phyloP scores from a whole-genome alignment of 257 asterid species.

The Nicotiana paniculata region DNA sequence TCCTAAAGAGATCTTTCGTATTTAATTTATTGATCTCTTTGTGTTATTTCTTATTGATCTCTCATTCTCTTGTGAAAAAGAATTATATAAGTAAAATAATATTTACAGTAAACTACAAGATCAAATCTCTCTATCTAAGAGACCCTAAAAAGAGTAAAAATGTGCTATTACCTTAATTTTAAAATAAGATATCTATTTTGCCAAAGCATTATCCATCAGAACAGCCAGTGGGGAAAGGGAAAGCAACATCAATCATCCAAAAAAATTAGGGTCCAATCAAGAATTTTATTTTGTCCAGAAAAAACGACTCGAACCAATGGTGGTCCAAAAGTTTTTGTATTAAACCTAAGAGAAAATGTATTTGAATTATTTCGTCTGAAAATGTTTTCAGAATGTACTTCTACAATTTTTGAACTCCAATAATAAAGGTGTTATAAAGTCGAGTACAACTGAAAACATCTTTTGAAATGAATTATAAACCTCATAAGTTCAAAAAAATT shows the following conservation, averaged over 20 bases:
- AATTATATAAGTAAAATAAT: not conserved
- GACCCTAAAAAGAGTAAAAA: not conserved
- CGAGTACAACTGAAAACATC: no score
- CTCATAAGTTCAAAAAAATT: no score
- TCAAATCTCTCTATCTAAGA: not conserved
- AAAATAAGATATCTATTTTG: not conserved
- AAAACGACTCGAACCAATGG: not conserved
- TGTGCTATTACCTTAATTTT: not conserved
- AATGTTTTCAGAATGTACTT: no score
- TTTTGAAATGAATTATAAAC: no score
- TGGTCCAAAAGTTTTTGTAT: not conserved
- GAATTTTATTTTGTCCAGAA: not conserved
- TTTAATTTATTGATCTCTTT: no score
- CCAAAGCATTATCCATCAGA: not conserved
- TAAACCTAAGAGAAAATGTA: not conserved
- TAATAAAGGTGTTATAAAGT: no score
- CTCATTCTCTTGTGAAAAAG: no score
- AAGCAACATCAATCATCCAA: not conserved
- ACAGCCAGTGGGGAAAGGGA: not conserved
- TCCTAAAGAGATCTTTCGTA: no score
- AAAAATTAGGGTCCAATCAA: not conserved
- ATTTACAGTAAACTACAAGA: not conserved
- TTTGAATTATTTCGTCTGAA: not conserved
- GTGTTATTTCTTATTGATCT: no score
- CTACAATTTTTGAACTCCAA: no score